Conservation (phyloP, 192 early-diverging fungal species). For the Mortierella antarctica region DNA sequence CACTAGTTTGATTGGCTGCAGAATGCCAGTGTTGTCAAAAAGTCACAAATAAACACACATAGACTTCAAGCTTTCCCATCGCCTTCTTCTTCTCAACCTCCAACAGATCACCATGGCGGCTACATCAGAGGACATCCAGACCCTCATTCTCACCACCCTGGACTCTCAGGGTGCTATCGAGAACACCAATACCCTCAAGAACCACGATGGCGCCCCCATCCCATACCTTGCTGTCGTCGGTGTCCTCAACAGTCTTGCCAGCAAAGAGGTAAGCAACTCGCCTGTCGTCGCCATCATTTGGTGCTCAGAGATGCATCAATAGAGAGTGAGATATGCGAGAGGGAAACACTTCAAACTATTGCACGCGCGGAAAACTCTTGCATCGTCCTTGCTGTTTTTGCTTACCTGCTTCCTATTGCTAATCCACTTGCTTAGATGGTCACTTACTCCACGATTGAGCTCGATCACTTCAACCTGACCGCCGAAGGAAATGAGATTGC, state of each 20-base stretch:
- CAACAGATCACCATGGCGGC: slow-evolving; percentile 4
- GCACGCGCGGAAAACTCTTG: not conserved
- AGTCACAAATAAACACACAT: slow-evolving; percentile 1
- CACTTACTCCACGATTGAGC: slow-evolving; percentile 78
- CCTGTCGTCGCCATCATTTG: not conserved
- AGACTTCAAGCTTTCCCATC: not conserved
- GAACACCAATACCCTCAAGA: slow-evolving; percentile 72
- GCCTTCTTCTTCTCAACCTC: not conserved
- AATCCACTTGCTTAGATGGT: slow-evolving; percentile 73
- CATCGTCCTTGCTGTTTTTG: not conserved
- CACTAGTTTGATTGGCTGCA: slow-evolving; percentile 24
- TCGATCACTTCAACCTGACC: slow-evolving; percentile 85
- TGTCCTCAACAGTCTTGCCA: slow-evolving; percentile 85
- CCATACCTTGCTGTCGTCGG: slow-evolving; percentile 80
- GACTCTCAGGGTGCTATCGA: slow-evolving; percentile 75
- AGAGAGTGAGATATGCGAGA: no score
- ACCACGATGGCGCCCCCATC: slow-evolving; percentile 65
- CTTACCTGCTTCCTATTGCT: not conserved
- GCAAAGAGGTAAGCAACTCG: slow-evolving; percentile 76
- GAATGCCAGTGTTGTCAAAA: not conserved
- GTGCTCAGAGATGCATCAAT: not conserved
- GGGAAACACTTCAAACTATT: not conserved
- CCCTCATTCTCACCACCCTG: slow-evolving; percentile 72
- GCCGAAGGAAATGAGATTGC: slow-evolving; percentile 90
- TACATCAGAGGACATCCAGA: slow-evolving; percentile 62